A percentile compares a stretch with the other conserved stretches of the same genome.
Evolutionary conservation across 1,139 yeast genomes (phyloP).

Genomic region (Blastobotrys serpentis): DNA sequence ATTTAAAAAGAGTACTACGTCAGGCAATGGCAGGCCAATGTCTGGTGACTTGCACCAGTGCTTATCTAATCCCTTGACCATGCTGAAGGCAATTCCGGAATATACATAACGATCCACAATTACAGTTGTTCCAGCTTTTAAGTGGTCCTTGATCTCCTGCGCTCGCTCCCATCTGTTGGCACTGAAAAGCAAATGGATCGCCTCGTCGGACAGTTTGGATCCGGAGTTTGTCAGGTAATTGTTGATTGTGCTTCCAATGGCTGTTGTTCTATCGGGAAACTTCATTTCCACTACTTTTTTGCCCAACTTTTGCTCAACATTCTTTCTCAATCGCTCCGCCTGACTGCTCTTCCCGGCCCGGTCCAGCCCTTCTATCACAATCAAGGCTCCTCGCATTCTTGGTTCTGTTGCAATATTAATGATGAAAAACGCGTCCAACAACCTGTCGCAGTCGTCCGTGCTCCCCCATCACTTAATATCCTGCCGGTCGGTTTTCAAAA

Average conservation of each 20-base stretch:
- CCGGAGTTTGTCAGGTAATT: conserved; percentile 55
- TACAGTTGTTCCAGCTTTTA: conserved; percentile 57
- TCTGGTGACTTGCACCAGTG: conserved; percentile 85
- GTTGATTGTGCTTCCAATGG: conserved; percentile 76
- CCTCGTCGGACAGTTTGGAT: conserved; percentile 49
- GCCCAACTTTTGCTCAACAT: conserved; percentile 35
- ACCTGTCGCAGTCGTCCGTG: no score
- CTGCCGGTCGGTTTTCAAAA: no score
- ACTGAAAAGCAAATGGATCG: conserved; percentile 83
- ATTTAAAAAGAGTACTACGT: conserved; percentile 73
- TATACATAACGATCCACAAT: conserved; percentile 85
- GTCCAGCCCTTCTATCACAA: conserved; percentile 89
- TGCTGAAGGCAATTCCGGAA: conserved; percentile 89
- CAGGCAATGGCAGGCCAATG: conserved; percentile 83
- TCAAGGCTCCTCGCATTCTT: conserved; percentile 59
- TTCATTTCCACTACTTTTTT: conserved; percentile 53
- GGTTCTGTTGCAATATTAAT: neutral
- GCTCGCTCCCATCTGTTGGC: conserved; percentile 93
- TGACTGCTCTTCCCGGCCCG: conserved; percentile 95
- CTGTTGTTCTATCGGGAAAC: conserved; percentile 85
- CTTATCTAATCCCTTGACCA: conserved; percentile 72
- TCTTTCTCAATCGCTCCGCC: conserved; percentile 48
- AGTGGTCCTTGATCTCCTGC: conserved; percentile 45
- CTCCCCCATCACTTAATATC: no score
- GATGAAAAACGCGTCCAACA: no score